Percentiles rank a stretch among this genome's conserved stretches.
Conservation (phyloP, 352 stramenopile genomes). For the Phytophthora parvispora region DNA sequence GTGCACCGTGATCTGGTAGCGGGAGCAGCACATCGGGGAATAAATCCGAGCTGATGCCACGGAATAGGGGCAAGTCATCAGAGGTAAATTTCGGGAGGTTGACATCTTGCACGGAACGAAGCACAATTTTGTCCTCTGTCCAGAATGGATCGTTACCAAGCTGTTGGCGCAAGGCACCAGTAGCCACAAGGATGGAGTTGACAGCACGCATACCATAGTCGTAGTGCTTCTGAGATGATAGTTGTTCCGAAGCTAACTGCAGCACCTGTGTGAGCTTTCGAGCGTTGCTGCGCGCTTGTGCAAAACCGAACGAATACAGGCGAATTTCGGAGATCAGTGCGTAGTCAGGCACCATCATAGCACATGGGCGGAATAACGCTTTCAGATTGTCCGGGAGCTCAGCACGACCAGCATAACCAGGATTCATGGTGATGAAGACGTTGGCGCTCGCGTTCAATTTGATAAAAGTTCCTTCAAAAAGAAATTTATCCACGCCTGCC, state of each 20-base stretch:
- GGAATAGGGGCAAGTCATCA: conserved; percentile 94
- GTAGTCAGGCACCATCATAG: conserved; percentile 98
- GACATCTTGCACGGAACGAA: conserved; percentile 95
- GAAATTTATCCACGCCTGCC: conserved; percentile 92
- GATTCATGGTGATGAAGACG: conserved; percentile 97
- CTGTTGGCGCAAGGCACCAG: conserved; percentile 92
- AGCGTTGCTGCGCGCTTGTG: conserved; percentile 88
- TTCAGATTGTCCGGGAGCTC: conserved; percentile 97
- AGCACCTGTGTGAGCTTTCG: conserved; percentile 96
- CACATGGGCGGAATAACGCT: conserved; percentile 94
- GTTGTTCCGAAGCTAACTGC: conserved; percentile 94
- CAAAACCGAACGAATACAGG: conserved; percentile 95
- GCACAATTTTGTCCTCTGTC: conserved; percentile 94
- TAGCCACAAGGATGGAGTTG: conserved; percentile 95
- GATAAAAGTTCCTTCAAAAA: conserved; percentile 96
- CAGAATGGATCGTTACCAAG: conserved; percentile 90
- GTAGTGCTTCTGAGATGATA: conserved; percentile 96
- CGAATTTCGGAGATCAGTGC: conserved; percentile 96
- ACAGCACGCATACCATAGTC: conserved; percentile 97
- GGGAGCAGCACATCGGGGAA: conserved; percentile 92
- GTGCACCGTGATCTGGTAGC: conserved; percentile 84
- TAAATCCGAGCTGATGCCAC: conserved; percentile 94
- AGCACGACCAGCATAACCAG: conserved; percentile 95
- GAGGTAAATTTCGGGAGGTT: conserved; percentile 97
- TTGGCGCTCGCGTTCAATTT: conserved; percentile 94